Percentiles rank a stretch among this genome's conserved stretches.
Conservation (phyloP, 305 asterid genomes). For the Fraxinus velutina region DNA sequence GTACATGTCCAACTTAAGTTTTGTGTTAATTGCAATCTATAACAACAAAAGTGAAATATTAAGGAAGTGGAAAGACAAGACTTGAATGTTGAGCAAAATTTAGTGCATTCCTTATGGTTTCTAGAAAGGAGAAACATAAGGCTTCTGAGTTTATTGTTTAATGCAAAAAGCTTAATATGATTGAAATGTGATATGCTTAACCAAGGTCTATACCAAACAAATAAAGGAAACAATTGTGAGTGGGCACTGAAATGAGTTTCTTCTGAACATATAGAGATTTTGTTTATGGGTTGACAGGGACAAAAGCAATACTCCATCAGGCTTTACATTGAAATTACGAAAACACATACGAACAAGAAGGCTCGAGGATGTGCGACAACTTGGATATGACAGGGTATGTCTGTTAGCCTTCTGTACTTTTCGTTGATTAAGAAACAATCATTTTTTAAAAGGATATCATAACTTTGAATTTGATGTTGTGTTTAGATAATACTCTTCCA, state of each 20-base stretch:
- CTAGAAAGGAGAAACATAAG: not conserved
- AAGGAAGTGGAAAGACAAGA: conserved; percentile 7
- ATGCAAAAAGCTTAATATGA: not conserved
- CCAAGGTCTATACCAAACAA: conserved; percentile 10
- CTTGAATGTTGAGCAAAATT: not conserved
- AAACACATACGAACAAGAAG: conserved; percentile 93
- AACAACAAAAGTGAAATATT: not conserved
- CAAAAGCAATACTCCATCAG: conserved; percentile 95
- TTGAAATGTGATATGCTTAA: not conserved
- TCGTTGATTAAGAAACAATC: not conserved
- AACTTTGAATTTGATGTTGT: conserved; percentile 18
- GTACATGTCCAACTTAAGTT: not conserved
- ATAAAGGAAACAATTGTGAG: not conserved
- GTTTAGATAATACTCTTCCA: conserved; percentile 83
- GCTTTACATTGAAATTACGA: conserved; percentile 85
- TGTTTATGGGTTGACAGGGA: conserved; percentile 49
- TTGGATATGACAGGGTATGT: conserved; percentile 93
- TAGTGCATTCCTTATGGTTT: not conserved
- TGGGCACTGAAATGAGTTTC: conserved; percentile 1
- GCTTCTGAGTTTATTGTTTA: not conserved
- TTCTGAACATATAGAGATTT: conserved; percentile 15
- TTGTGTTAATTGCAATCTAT: conserved; percentile 6
- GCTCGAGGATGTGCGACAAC: conserved; percentile 97
- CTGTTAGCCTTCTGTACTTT: conserved; percentile 3
- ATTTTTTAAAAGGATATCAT: conserved; percentile 17